Evolutionary conservation across 2,329 filamentous ascomycete species (phyloP).

Genomic region (Paecilomyces fulvus): DNA sequence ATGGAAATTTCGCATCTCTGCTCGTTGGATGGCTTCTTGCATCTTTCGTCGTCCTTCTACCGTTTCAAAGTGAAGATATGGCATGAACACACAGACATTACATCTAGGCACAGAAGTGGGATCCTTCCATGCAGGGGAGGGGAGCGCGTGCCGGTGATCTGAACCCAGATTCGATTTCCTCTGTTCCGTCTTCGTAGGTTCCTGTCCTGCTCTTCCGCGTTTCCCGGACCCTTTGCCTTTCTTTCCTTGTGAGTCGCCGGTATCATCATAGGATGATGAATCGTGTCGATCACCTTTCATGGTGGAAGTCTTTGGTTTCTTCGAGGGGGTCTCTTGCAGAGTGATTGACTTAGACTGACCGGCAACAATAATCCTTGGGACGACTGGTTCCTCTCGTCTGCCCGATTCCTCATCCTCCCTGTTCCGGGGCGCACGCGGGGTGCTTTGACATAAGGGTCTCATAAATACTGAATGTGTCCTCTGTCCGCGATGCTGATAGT

Average conservation of each 20-base stretch:
- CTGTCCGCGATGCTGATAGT: slow-evolving; percentile 53
- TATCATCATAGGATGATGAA: slow-evolving; percentile 18
- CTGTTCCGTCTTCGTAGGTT: slow-evolving; percentile 14
- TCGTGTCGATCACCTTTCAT: slow-evolving; percentile 17
- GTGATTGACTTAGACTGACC: not conserved
- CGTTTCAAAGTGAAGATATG: slow-evolving; percentile 58
- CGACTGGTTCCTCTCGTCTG: slow-evolving; percentile 6
- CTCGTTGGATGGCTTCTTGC: slow-evolving; percentile 44
- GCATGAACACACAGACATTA: slow-evolving; percentile 45
- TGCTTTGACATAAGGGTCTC: slow-evolving; percentile 50
- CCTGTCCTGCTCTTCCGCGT: slow-evolving; percentile 16
- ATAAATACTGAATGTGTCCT: slow-evolving; percentile 55
- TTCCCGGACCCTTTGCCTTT: slow-evolving; percentile 20
- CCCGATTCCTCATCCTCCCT: slow-evolving; percentile 25
- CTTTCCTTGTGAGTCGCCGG: slow-evolving; percentile 13
- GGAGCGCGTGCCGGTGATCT: slow-evolving; percentile 21
- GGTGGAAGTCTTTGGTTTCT: slow-evolving; percentile 19
- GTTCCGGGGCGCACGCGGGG: slow-evolving; percentile 23
- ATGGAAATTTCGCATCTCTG: slow-evolving; percentile 16
- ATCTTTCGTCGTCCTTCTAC: slow-evolving; percentile 47
- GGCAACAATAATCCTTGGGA: slow-evolving; percentile 4
- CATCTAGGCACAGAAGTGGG: slow-evolving; percentile 10
- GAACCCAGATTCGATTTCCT: slow-evolving; percentile 28
- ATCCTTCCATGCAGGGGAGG: slow-evolving; percentile 31
- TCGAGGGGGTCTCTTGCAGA: slow-evolving; percentile 2